Percentiles rank a stretch among this genome's conserved stretches.
Conservation (phyloP, 1,284 basidiomycete species). For the Anthracocystis setariae region DNA sequence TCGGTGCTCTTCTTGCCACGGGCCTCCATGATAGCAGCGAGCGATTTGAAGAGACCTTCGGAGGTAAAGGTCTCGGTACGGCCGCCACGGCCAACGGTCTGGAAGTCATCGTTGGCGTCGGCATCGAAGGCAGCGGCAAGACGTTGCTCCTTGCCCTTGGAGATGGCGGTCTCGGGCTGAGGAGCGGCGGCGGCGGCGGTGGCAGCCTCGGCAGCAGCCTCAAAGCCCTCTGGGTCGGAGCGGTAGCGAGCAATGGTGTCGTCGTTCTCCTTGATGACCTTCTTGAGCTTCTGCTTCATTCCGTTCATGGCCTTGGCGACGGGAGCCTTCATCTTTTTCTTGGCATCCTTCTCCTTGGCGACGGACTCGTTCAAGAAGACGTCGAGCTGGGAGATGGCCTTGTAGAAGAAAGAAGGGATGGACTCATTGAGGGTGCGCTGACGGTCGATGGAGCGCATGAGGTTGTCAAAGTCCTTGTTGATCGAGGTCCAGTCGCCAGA, state of each 20-base stretch:
- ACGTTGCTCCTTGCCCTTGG: conserved; percentile 71
- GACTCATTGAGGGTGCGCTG: conserved; percentile 85
- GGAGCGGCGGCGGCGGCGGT: conserved; percentile 70
- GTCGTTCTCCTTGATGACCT: conserved; percentile 89
- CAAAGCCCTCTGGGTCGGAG: conserved; percentile 81
- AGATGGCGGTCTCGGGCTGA: conserved; percentile 70
- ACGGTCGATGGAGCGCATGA: conserved; percentile 86
- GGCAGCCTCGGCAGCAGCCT: conserved; percentile 71
- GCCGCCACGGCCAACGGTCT: conserved; percentile 90
- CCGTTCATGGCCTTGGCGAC: conserved; percentile 94
- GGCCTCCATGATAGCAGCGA: conserved; percentile 90
- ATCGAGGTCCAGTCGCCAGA: conserved; percentile 93
- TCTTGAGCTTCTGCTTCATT: conserved; percentile 97
- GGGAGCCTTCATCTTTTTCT: conserved; percentile 94
- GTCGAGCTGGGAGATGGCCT: conserved; percentile 81
- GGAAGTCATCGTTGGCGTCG: conserved; percentile 79
- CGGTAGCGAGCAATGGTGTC: conserved; percentile 81
- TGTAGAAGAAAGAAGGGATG: conserved; percentile 87
- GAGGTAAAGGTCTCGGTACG: conserved; percentile 84
- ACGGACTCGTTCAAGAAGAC: conserved; percentile 78
- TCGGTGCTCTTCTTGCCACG: conserved; percentile 98
- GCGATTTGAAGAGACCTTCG: conserved; percentile 91
- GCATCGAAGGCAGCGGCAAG: conserved; percentile 58
- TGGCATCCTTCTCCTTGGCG: conserved; percentile 79
- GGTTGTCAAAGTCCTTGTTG: conserved; percentile 89